Conservation (phyloP, 2,329 filamentous ascomycete species). For the Colletotrichum spinosum region DNA sequence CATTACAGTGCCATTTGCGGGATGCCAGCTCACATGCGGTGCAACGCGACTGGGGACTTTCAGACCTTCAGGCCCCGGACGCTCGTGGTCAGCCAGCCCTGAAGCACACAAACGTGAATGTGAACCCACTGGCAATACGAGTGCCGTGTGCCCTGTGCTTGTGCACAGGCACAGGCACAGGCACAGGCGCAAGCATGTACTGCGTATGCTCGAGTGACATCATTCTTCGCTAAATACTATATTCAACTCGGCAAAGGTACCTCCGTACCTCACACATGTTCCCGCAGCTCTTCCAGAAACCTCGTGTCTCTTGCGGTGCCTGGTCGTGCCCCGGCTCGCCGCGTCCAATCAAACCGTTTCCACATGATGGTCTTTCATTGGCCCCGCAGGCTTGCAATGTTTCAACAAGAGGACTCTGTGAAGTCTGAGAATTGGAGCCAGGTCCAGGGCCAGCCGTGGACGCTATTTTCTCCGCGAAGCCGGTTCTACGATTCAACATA, state of each 20-base stretch:
- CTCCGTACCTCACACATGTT: slow-evolving; percentile 18
- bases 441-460: neutral
- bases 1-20: slow-evolving; percentile 4
- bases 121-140: slow-evolving; percentile 4
- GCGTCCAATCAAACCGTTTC: slow-evolving; percentile 35
- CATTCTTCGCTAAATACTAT: neutral
- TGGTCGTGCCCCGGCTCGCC: slow-evolving; percentile 21
- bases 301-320: slow-evolving; percentile 34
- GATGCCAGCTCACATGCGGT: slow-evolving; percentile 4
- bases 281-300: slow-evolving; percentile 32
- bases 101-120: neutral
- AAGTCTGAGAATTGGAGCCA: slow-evolving; percentile 27
- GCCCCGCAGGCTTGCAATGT: slow-evolving; percentile 26
- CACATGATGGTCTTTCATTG: slow-evolving; percentile 28
- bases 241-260: no score
- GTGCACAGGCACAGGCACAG: no score
- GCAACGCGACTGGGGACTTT: slow-evolving; percentile 3
- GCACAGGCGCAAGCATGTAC: no score
- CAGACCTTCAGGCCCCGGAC: slow-evolving; percentile 8
- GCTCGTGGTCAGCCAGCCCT: neutral
- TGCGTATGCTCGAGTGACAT: slow-evolving; percentile 25
- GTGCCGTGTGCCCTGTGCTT: neutral
- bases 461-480: no score
- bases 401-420: slow-evolving; percentile 16
- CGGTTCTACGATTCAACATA: no score